Percentiles rank a stretch among this genome's conserved stretches.
These are phyloP conservation scores for Ramularia collo-cygni DNA, from an alignment of 2,329 filamentous ascomycete genomes.

Conservation along the genomic window DNA sequence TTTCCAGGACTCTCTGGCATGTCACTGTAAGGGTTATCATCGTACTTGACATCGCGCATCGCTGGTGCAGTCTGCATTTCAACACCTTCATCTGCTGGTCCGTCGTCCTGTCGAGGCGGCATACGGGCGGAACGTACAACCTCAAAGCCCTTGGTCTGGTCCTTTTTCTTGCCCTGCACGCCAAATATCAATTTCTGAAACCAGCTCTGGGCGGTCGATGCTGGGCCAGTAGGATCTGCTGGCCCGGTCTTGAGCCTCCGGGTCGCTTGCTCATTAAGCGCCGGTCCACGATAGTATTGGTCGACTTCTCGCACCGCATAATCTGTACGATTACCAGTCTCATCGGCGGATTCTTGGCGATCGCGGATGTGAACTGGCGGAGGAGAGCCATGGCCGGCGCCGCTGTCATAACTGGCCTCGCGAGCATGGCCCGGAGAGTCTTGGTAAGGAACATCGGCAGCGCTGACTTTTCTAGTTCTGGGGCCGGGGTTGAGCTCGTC, in stretches of 20 bases:
- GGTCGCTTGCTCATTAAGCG: constrained; percentile 71
- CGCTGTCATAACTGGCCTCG: constrained; percentile 28
- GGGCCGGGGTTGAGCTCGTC: constrained; percentile 44
- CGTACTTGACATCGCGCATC: constrained; percentile 12
- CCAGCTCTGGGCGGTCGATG: constrained; percentile 85
- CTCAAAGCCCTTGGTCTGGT: constrained; percentile 89
- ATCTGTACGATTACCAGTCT: constrained; percentile 52
- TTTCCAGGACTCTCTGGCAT: constrained; percentile 15
- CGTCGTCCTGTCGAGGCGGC: constrained; percentile 55
- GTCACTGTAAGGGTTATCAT: constrained; percentile 28
- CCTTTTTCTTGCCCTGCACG: constrained; percentile 63
- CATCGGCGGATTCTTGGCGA: constrained; percentile 47
- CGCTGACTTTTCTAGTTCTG: constrained; percentile 38
- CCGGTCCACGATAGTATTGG: constrained; percentile 91
- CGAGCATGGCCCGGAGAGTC: constrained; percentile 33
- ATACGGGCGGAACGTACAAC: constrained; percentile 86
- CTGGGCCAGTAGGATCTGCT: constrained; percentile 85
- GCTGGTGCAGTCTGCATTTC: constrained; percentile 29
- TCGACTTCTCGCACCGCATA: constrained; percentile 93
- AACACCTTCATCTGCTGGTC: constrained; percentile 45
- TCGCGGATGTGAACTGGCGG: constrained; percentile 48
- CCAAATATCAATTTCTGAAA: constrained; percentile 56
- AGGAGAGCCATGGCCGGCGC: constrained; percentile 41
- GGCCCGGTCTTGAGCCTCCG: constrained; percentile 88
- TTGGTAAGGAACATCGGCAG: constrained; percentile 34